Evolutionary conservation across 2,329 filamentous ascomycete genomes (phyloP), one percentile per base, ranked within the genome.

Genomic region (Pseudogymnoascus sp.): DNA sequence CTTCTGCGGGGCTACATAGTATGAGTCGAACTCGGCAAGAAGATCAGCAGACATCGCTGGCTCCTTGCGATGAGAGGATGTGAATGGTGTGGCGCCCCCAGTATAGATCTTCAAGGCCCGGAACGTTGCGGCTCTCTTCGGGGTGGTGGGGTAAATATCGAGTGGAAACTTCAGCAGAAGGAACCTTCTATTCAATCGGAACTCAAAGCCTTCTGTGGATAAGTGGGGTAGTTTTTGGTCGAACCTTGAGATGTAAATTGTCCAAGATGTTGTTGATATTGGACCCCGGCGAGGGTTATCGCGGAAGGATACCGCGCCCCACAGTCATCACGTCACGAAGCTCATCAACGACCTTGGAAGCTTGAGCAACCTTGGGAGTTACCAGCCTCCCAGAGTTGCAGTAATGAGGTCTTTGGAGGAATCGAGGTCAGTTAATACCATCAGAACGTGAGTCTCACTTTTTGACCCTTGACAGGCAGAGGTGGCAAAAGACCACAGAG

Each of bases 401-500:
- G 73, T 72, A 66, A 86, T 85, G 83, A 79, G 79, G 73, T 77
- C 80, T 66, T 75, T 84, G 72, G 77, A 78, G 66, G 82, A 85
- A 68, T 78, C 80, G 71, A 82, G 78, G 82, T 84, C 72, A 63
- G 69, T 63, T 59, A 62, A 46, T 8, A 25, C 37, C 43, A 63
- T 61, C 25, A 62, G 12, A 7, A 23, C 59, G 37, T 40, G 49
- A 18, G 46, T 28, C 56, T 16, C 23, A 46, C n/a, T 25, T 21
- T 62, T 28, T 25, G 31, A 56, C 62, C 66, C 53, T n/a, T 62
- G 59, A 40, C 69, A 91, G 88, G 72, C 77, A 79, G 73, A 83
- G 86, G 82, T 92, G 89, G 89, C 78, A 84, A 70, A 78, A 81
- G 69, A 86, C 88, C 38, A 82, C 85, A 71, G 78, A 77, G 68